These are phyloP conservation scores for Sapria himalayana DNA, from an alignment of 345 rosid species.

Conservation along the genomic window DNA sequence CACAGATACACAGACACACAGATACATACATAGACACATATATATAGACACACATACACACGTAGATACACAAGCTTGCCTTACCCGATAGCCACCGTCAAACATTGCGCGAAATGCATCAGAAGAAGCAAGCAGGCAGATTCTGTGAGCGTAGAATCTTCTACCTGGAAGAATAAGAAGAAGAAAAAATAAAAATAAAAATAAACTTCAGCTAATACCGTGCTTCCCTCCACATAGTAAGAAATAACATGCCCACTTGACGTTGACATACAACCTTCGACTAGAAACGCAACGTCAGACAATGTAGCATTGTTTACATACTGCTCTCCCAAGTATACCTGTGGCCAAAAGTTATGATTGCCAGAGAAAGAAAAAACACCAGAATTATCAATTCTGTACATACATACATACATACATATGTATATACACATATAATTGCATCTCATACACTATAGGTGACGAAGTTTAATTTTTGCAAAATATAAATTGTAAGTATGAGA, in stretches of 20 bases:
- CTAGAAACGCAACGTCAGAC: conserved; percentile 90
- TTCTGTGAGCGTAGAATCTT: conserved; percentile 86
- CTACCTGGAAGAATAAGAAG: conserved; percentile 33
- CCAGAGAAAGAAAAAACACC: too few species aligned
- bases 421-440: too few species aligned
- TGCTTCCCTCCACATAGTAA: neutral
- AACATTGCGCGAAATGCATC: conserved; percentile 99
- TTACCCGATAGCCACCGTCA: conserved; percentile 96
- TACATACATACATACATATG: too few species aligned
- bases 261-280: conserved; percentile 53
- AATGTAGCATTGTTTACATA: conserved; percentile 73
- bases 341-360: conserved; percentile 15
- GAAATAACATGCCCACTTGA: too few species aligned
- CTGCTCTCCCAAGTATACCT: conserved; percentile 94
- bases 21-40: too few species aligned
- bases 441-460: too few species aligned
- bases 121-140: conserved; percentile 95
- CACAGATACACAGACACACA: too few species aligned
- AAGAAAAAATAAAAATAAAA: neutral
- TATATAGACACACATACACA: too few species aligned
- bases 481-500: too few species aligned
- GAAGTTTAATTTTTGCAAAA: too few species aligned
- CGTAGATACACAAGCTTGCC: too few species aligned
- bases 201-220: neutral
- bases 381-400: too few species aligned